Evolutionary conservation across 2,329 filamentous ascomycete species (phyloP).

Genomic region (Trichoderma hamatum): DNA sequence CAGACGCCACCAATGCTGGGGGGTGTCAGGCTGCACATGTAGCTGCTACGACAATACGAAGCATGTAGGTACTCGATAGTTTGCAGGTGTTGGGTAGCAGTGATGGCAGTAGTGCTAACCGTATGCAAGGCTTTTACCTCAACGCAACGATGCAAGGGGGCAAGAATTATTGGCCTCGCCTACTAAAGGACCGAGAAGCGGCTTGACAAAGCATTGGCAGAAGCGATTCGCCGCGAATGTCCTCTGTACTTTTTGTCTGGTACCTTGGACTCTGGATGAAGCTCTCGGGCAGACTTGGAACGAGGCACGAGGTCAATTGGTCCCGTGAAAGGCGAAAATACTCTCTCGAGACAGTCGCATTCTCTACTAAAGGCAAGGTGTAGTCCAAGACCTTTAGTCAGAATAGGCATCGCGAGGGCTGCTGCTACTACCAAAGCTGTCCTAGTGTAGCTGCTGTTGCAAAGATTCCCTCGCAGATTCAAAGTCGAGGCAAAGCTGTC

Average conservation of each 20-base stretch:
- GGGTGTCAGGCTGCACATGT: neutral
- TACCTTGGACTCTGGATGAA: neutral
- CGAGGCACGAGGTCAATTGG: neutral
- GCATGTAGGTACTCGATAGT: neutral
- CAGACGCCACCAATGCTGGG: neutral
- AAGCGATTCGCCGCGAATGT: neutral
- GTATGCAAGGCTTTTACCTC: constrained; percentile 8
- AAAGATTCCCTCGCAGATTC: neutral
- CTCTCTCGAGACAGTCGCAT: neutral
- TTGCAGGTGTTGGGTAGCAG: constrained; percentile 5
- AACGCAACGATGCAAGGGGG: constrained; percentile 13
- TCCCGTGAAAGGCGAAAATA: neutral
- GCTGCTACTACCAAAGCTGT: neutral
- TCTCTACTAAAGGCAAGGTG: neutral
- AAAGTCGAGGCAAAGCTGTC: neutral
- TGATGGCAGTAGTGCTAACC: neutral
- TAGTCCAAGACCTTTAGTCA: neutral
- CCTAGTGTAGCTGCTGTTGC: neutral
- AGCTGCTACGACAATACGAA: neutral
- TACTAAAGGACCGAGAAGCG: neutral
- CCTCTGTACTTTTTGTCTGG: neutral
- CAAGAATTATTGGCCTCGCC: neutral
- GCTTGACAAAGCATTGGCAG: neutral
- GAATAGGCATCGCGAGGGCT: neutral
- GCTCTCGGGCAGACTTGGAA: neutral